Evolutionary conservation across 2,329 filamentous ascomycete genomes (phyloP).

Genomic region (Colletotrichum musicola): DNA sequence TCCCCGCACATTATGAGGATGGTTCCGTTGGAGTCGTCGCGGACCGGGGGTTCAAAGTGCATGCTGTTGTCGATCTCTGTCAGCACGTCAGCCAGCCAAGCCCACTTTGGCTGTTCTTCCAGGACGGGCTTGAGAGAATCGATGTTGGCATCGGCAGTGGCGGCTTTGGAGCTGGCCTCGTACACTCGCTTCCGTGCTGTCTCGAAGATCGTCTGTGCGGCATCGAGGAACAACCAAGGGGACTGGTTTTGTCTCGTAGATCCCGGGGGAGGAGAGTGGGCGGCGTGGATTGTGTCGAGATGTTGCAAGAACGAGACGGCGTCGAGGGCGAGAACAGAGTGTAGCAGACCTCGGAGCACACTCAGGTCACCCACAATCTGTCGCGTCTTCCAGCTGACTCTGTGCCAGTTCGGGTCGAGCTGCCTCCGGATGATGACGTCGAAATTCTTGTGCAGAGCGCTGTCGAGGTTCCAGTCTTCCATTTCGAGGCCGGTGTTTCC

Average conservation of each 20-base stretch:
- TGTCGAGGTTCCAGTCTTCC: slow-evolving; percentile 97
- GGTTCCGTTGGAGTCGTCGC: slow-evolving; percentile 89
- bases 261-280: slow-evolving; percentile 88
- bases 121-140: slow-evolving; percentile 82
- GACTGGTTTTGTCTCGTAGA: slow-evolving; percentile 90
- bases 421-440: slow-evolving; percentile 90
- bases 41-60: slow-evolving; percentile 82
- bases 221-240: slow-evolving; percentile 96
- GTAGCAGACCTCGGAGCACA: slow-evolving; percentile 84
- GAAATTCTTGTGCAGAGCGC: slow-evolving; percentile 91
- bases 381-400: slow-evolving; percentile 93
- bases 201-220: slow-evolving; percentile 93
- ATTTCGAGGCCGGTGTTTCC: slow-evolving; percentile 90
- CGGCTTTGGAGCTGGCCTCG: slow-evolving; percentile 70
- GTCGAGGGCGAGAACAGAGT: slow-evolving; percentile 86
- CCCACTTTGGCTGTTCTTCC: slow-evolving; percentile 97
- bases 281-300: slow-evolving; percentile 92
- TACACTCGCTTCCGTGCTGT: slow-evolving; percentile 92
- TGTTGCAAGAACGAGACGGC: slow-evolving; percentile 93
- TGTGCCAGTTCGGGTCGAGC: slow-evolving; percentile 96
- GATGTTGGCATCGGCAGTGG: slow-evolving; percentile 56
- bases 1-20: slow-evolving; percentile 97
- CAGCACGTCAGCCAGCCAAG: slow-evolving; percentile 86
- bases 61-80: slow-evolving; percentile 93
- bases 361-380: slow-evolving; percentile 93